Evolutionary conservation across 352 stramenopile genomes (phyloP), one percentile per base, ranked within the genome.

Genomic region (Phytophthora uliginosa): DNA sequence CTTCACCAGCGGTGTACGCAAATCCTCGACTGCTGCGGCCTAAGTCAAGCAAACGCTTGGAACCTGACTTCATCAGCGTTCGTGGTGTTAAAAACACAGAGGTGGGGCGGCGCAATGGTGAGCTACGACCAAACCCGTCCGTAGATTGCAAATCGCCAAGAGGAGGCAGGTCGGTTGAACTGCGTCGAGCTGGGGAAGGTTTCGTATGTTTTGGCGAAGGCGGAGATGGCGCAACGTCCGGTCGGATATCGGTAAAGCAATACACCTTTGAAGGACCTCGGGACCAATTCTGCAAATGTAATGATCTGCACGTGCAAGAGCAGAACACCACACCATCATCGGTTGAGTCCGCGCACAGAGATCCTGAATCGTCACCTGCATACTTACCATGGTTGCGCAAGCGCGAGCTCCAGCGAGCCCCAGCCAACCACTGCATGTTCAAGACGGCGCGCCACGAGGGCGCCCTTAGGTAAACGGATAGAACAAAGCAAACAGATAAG

Each of bases 21-120:
- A 42, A 45, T 26, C 53, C 51, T 55, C 22, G 13, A 24, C 40
- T 53, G 28, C 18, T 72, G 18, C 69, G 69, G 31, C 63, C 51
- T n/a, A 79, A 55, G 20, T 76, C 64, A 38, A 79, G 61, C 18
- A 79, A 53, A 18, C 68, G 68, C 28, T 74, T 79, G 3, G 68
- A 67, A 4, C 73, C 73, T 12, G 51, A 47, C 22, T 67, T 70
- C 28, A 74, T 69, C 7, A 79, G 34, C 20, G 59, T 61, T 4
- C 68, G 63, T 18, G 73, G 73, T 0, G 73, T 74, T 26, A 79
- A 18, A 22, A 79, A 79, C 0, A 79, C 63, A 24, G 73, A 79
- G 7, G 52, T 63, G 1, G 73, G 38, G 2, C 73, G 67, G 0
- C 62, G 61, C 18, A 58, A 20, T 12, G 45, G 17, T 17, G 26